Evolutionary conservation across 352 stramenopile genomes (phyloP).

Genomic region (Plasmopara viticola): DNA sequence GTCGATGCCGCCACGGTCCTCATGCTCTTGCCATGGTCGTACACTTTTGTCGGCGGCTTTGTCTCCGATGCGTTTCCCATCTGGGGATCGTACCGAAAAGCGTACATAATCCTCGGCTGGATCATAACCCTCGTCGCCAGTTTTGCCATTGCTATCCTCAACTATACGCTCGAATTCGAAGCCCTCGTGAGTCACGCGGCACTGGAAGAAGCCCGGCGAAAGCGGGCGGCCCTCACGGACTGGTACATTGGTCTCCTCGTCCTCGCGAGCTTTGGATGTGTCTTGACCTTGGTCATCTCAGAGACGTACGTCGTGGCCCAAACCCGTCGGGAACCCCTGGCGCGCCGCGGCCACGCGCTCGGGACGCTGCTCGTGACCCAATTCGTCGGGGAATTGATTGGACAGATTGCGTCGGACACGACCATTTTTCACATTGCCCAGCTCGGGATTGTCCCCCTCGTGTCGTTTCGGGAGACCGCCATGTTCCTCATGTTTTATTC

Average conservation of each 20-base stretch:
- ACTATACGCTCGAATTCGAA: conserved; percentile 46
- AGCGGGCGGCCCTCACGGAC: conserved; percentile 30
- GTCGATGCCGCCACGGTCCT: conserved; percentile 29
- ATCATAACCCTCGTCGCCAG: conserved; percentile 30
- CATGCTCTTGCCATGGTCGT: conserved; percentile 42
- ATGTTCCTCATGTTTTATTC: conserved; percentile 47
- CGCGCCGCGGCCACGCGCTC: conserved; percentile 27
- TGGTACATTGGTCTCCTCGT: conserved; percentile 38
- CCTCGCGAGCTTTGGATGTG: conserved; percentile 42
- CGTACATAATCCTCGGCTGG: conserved; percentile 54
- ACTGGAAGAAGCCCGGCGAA: conserved; percentile 9
- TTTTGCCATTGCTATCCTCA: conserved; percentile 49
- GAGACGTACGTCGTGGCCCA: conserved; percentile 56
- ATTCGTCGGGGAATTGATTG: conserved; percentile 38
- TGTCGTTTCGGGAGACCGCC: conserved; percentile 38
- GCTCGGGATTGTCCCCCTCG: conserved; percentile 35
- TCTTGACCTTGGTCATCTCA: conserved; percentile 40
- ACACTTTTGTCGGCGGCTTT: conserved; percentile 44
- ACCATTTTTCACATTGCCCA: conserved; percentile 46
- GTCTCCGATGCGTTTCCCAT: conserved; percentile 45
- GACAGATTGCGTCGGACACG: conserved; percentile 39
- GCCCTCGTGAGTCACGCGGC: conserved; percentile 15
- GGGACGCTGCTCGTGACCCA: conserved; percentile 48
- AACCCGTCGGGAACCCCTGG: conserved; percentile 38
- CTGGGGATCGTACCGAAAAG: conserved; percentile 38